Evolutionary conservation across 1,284 basidiomycete species (phyloP), one percentile per base, ranked within the genome.

Genomic region (Takashimella koratensis): DNA sequence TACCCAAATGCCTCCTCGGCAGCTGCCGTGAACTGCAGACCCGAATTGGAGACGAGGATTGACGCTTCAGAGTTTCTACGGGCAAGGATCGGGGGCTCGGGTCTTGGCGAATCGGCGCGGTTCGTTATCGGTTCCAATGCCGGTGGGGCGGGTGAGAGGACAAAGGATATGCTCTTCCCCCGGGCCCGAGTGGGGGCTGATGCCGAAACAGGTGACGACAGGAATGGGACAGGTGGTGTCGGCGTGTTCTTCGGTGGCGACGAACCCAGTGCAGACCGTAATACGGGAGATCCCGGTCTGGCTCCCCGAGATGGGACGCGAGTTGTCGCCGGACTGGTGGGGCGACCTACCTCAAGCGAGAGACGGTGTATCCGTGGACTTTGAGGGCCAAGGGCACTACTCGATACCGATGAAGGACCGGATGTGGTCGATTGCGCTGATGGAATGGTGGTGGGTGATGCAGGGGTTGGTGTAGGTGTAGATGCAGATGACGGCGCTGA

Each of bases 1-100:
- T 5, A 5, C 21, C 36, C n/a, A 27, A 36, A n/a, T n/a, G n/a
- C 23, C 36, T 30, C 39, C 27, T 21, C 26, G 13, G 25, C 23
- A 40, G 24, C 52, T 48, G 22, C 24, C 16, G 21, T 40, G 42
- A 6, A 43, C 45, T n/a, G 51, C 50, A 47, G 4, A 30, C 12
- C 24, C 47, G 50, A 10, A 44, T 44, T 12, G 45, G 45, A 4
- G 55, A 51, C 22, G 58, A 57, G 8, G 16, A 36, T 36, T 36
- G 30, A 36, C 10, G 30, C 30, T 16, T 8, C 30, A 36, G 30
- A 36, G 30, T 36, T 36, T 36, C 30, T 8, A 8, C 30, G 30
- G 8, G 30, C 30, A 36, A 36, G 30, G 10, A 36, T 36, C 16
- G 30, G 16, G 30, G 30, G 16, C 8, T 36, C 30, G 16, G 30